Evolutionary conservation across 495 filamentous ascomycete genomes (phyloP), one percentile per base, ranked within the genome.

Genomic region (Penicillium samsonianum): DNA sequence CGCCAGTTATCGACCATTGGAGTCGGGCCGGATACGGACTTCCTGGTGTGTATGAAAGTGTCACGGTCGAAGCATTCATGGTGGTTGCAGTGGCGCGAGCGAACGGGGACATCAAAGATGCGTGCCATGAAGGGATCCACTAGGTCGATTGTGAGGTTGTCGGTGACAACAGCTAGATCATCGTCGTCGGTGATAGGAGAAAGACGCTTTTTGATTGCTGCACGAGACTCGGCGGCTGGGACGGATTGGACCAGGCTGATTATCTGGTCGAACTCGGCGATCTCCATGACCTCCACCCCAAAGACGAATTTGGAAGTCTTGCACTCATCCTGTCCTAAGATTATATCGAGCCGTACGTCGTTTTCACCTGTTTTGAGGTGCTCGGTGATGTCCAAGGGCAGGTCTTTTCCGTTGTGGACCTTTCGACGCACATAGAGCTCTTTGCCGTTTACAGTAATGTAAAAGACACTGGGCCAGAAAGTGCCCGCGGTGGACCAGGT

Each of bases 41-140:
- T 65, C 71, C 87, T 81, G 0, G 88, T 91, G 14, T 74, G 65
- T 12, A 97, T 79, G 73, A 88, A 96, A 0, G 83, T 91, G 25
- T 90, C 83, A 22, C 94, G 85, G 67, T 97, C 92, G 67, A 97
- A 96, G 67, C 90, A 95, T 70, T 96, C 90, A 35, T 84, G 72
- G 67, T 97, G 92, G 7, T 72, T 72, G 68, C 86, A 89, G 16
- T 43, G 45, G 7, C 59, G 72, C 14, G 89, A 84, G 17, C 91
- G 85, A 7, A 83, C 89, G 4, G 92, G 91, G 0, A 81, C 73
- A 3, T 82, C 73, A 65, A 88, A 91, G n/a, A 95, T 83, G 4
- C 70, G 72, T 0, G 84, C 78, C 47, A 78, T 85, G 69, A 90
- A 91, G 0, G 91, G 91, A 66, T 96, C 91, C 10, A 87, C 78